Evolutionary conservation across 2,329 filamentous ascomycete species (phyloP).

Genomic region (Xylariaceae sp.): DNA sequence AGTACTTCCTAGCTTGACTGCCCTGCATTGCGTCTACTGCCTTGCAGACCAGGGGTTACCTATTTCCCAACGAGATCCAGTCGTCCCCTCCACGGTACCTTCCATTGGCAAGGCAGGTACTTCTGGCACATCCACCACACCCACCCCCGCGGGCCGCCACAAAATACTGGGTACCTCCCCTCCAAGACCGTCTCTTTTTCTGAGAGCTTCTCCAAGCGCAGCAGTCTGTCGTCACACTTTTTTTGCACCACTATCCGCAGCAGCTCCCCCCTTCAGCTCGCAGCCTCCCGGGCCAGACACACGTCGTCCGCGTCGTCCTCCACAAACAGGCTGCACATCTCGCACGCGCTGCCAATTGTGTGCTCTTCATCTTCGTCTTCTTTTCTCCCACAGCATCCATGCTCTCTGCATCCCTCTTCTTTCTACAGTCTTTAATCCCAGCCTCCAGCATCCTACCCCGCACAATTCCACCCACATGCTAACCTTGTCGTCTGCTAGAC

Average conservation of each 20-base stretch:
- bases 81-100: neutral
- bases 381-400: slow-evolving; percentile 18
- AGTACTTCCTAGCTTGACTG: neutral
- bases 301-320: neutral
- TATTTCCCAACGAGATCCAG: too few relatives aligned
- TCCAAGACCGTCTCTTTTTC: neutral
- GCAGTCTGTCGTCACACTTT: neutral
- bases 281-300: too few relatives aligned
- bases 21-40: too few relatives aligned
- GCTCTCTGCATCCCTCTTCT: slow-evolving; percentile 13
- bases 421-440: neutral
- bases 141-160: too few relatives aligned
- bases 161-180: neutral
- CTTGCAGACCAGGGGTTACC: too few relatives aligned
- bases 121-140: neutral
- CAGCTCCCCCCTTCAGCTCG: neutral
- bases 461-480: slow-evolving; percentile 52
- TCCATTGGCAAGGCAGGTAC: neutral
- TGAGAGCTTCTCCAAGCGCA: neutral
- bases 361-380: slow-evolving; percentile 7
- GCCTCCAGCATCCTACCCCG: slow-evolving; percentile 18
- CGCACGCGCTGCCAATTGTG: slow-evolving; percentile 7
- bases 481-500: slow-evolving; percentile 44
- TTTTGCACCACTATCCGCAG: neutral
- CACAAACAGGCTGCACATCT: slow-evolving; percentile 6